These are phyloP conservation scores for Bipolaris zeicola DNA, from an alignment of 2,329 filamentous ascomycete genomes.

Conservation along the genomic window DNA sequence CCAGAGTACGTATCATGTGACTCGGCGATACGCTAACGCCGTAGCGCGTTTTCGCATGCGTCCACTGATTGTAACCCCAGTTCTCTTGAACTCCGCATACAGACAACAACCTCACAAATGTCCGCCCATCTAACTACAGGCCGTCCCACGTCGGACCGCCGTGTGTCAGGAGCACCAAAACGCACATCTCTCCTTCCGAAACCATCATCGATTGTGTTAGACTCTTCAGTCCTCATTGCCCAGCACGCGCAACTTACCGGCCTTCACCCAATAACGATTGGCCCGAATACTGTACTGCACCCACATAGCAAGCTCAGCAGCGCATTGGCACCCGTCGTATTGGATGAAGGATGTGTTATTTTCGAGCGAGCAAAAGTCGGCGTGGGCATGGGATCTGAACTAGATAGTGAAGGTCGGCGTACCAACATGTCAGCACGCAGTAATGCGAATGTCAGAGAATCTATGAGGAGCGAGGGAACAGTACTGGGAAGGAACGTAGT, in stretches of 20 bases:
- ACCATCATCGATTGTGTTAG: constrained; percentile 48
- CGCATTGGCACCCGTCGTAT: constrained; percentile 49
- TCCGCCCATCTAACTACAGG: constrained; percentile 26
- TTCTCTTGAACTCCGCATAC: background rate
- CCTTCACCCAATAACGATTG: constrained; percentile 77
- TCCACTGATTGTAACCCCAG: background rate
- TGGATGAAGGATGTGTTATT: constrained; percentile 69
- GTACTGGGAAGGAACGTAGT: constrained; percentile 51
- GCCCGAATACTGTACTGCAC: constrained; percentile 80
- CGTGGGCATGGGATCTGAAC: constrained; percentile 35
- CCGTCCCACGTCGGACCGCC: constrained; percentile 31
- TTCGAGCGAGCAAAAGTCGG: constrained; percentile 65
- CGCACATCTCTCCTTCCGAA: constrained; percentile 47
- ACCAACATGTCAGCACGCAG: constrained; percentile 19
- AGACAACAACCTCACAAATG: constrained; percentile 17
- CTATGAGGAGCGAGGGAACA: constrained; percentile 38
- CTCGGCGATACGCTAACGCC: constrained; percentile 12
- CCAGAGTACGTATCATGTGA: constrained; percentile 3
- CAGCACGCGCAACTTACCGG: constrained; percentile 64
- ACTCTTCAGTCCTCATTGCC: constrained; percentile 55
- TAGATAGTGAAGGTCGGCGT: constrained; percentile 21
- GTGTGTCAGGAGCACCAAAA: constrained; percentile 41
- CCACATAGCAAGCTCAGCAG: constrained; percentile 68
- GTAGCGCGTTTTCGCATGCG: constrained; percentile 6
- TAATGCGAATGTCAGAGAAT: constrained; percentile 17